phyloP scores from a whole-genome alignment of 2,329 filamentous ascomycete genomes.

The Colletotrichum aenigma region DNA sequence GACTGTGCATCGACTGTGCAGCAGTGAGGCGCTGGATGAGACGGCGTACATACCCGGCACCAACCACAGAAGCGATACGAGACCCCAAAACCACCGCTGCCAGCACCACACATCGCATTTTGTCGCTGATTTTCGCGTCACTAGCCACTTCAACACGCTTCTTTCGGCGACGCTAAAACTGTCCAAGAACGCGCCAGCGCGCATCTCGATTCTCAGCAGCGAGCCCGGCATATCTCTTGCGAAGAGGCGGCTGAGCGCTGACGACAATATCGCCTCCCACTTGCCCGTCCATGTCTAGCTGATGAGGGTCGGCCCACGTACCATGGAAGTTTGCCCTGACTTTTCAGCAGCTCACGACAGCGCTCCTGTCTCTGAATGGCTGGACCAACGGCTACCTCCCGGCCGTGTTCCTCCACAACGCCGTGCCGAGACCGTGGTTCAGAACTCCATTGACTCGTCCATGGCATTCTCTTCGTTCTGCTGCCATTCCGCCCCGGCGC shows the following conservation, averaged over 20 bases:
- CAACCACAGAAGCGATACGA: conserved; percentile 2
- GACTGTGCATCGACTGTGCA: background rate
- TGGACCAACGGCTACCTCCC: background rate
- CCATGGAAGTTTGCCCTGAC: background rate
- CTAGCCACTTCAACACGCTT: background rate
- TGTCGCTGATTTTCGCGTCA: background rate
- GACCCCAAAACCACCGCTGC: background rate
- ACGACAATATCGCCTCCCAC: conserved; percentile 6
- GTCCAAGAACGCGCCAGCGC: background rate
- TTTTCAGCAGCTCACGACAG: background rate
- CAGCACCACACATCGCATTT: background rate
- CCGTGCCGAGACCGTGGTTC: conserved; percentile 12
- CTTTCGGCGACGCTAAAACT: background rate
- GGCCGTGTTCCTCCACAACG: background rate
- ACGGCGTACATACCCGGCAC: background rate
- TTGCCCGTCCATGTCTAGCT: background rate
- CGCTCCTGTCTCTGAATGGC: background rate
- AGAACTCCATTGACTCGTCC: background rate
- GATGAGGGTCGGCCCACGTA: background rate
- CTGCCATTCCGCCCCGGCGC: background rate
- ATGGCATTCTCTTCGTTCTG: conserved; percentile 8
- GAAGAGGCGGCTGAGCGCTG: background rate
- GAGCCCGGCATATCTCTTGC: background rate
- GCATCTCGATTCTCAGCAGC: background rate
- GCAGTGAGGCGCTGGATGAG: background rate